phyloP scores from a whole-genome alignment of 345 rosid species.

The Geranium brycei region DNA sequence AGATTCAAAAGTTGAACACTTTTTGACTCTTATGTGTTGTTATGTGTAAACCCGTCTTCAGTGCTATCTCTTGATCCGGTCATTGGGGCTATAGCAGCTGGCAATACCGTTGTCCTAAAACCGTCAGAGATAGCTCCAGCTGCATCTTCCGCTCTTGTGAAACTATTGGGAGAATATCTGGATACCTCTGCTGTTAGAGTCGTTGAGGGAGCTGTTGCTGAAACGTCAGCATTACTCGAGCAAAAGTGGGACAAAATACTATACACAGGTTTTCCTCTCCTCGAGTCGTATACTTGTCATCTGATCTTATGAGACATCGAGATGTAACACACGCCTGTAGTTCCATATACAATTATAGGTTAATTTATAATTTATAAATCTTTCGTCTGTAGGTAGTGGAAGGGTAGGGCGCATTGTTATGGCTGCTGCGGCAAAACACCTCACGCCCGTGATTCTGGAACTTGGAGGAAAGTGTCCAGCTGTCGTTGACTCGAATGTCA shows the following conservation, averaged over 20 bases:
- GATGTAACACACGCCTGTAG: no score
- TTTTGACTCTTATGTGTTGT: no score
- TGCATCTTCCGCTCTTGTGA: conserved; percentile 28
- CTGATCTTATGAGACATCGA: no score
- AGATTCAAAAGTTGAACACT: no score
- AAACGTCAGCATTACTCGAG: conserved; percentile 33
- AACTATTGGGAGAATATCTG: conserved; percentile 23
- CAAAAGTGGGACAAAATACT: conserved; percentile 48
- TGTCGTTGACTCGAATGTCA: conserved; percentile 31
- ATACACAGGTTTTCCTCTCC: conserved; percentile 33
- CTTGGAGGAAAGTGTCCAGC: conserved; percentile 55
- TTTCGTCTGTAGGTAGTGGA: conserved; percentile 20
- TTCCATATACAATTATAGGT: neutral
- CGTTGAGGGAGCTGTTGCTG: conserved; percentile 33
- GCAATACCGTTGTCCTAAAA: conserved; percentile 41
- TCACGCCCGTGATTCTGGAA: conserved; percentile 35
- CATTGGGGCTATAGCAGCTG: conserved; percentile 53
- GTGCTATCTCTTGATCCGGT: conserved; percentile 72
- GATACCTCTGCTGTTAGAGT: conserved; percentile 24
- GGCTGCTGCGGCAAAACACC: conserved; percentile 52
- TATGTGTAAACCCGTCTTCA: conserved; percentile 9
- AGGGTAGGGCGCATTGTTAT: conserved; percentile 40
- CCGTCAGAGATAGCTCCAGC: conserved; percentile 50
- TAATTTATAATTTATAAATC: neutral
- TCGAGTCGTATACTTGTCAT: neutral